A percentile compares a stretch with the other conserved stretches of the same genome.
phyloP scores from a whole-genome alignment of 1,284 basidiomycete genomes.

The Peniophora sp. region DNA sequence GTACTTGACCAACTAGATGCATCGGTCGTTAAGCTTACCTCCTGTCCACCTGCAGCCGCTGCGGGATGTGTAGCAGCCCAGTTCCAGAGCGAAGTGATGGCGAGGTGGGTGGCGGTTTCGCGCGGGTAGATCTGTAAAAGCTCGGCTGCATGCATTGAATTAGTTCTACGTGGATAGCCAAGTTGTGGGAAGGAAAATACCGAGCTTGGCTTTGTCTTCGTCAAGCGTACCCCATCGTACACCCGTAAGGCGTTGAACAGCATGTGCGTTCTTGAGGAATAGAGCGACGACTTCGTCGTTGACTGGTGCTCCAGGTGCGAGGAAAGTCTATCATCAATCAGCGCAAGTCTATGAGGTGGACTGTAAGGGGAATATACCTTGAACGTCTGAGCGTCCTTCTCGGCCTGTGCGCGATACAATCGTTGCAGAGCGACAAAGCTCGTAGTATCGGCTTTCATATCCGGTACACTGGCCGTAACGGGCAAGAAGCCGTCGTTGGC shows the following conservation, averaged over 20 bases:
- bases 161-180: neutral
- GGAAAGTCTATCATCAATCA: slow-evolving; percentile 7
- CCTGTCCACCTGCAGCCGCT: slow-evolving; percentile 18
- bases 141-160: slow-evolving; percentile 7
- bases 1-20: slow-evolving; percentile 16
- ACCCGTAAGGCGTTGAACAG: slow-evolving; percentile 72
- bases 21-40: slow-evolving; percentile 17
- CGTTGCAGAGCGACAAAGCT: slow-evolving; percentile 78
- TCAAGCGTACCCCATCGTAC: slow-evolving; percentile 57
- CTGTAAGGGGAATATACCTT: too few relatives aligned
- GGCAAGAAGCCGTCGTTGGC: slow-evolving; percentile 40
- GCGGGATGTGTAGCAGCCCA: slow-evolving; percentile 17
- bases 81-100: slow-evolving; percentile 51
- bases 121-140: slow-evolving; percentile 30
- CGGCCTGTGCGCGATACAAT: slow-evolving; percentile 67
- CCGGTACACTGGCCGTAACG: slow-evolving; percentile 70
- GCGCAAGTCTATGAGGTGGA: too few relatives aligned
- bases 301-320: neutral
- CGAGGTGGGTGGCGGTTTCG: slow-evolving; percentile 57
- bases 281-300: slow-evolving; percentile 58
- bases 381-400: slow-evolving; percentile 51
- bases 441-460: slow-evolving; percentile 91
- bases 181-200: slow-evolving; percentile 33
- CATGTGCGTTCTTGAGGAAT: slow-evolving; percentile 91
- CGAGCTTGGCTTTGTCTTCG: slow-evolving; percentile 41